Evolutionary conservation across 2,329 filamentous ascomycete species (phyloP).

Genomic region (Colletotrichum musicola): DNA sequence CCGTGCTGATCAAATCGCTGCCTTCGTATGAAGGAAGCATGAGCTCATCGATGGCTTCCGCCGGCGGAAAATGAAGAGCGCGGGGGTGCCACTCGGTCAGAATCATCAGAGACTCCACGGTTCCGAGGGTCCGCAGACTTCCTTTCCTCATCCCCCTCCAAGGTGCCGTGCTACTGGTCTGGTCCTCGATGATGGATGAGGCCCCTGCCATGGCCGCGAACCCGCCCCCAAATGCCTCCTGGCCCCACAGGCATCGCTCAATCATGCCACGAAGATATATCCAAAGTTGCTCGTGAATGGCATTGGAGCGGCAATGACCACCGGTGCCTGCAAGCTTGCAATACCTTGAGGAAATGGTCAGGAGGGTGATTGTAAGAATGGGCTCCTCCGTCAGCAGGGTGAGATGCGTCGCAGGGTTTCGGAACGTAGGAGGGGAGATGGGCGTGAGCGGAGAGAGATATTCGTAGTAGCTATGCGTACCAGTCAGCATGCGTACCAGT

Average conservation of each 20-base stretch:
- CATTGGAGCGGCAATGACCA: constrained; percentile 84
- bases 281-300: constrained; percentile 97
- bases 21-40: constrained; percentile 72
- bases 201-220: constrained; percentile 57
- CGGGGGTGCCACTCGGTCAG: constrained; percentile 98
- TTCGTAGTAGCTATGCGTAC: constrained; percentile 79
- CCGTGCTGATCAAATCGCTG: constrained; percentile 55
- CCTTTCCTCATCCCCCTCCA: constrained; percentile 79
- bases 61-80: constrained; percentile 91
- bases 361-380: constrained; percentile 89
- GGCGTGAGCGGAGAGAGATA: constrained; percentile 93
- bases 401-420: constrained; percentile 81
- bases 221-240: constrained; percentile 93
- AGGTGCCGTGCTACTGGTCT: constrained; percentile 76
- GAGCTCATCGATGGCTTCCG: constrained; percentile 78
- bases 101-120: constrained; percentile 93
- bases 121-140: constrained; percentile 89
- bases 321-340: constrained; percentile 84
- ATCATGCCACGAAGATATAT: constrained; percentile 95
- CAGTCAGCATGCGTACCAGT: not conserved
- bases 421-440: constrained; percentile 92
- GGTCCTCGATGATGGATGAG: constrained; percentile 54
- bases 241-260: constrained; percentile 93
- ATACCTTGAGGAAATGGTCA: constrained; percentile 92
- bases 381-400: constrained; percentile 91